Base-by-base conservation (phyloP, 2,329 filamentous ascomycete species). In the Curvularia verruculosa region DNA sequence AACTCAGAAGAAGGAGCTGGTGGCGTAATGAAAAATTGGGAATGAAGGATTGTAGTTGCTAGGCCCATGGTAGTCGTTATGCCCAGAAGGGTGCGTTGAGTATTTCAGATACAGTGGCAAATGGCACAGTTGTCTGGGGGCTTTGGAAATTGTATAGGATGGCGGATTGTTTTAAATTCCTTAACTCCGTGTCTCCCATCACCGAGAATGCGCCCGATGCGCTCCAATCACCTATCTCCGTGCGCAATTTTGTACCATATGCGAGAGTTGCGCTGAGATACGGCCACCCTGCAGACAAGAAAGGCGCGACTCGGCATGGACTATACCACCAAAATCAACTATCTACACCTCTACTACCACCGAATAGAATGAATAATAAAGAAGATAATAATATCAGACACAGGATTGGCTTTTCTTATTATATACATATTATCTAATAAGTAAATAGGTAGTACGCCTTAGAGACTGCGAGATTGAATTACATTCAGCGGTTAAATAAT, bases 21-120 rank as follows among this genome's bases (percentile, higher is more conserved):
- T 3, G 75, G 75, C 3, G 61, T 73, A 45, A 77, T 55, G 49
- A 78, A 70, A 58, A 78, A 70, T 58, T 80, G 79, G 23, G 64
- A 68, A 54, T 77, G 73, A 52, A 81, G 58, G 58, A 80, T 13
- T 19, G 39, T 46, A 49, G 46, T 41, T 24, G 39, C 46, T 13
- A 49, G 49, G n/a, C 43, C 50, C 50, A 53, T 53, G 3, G n/a
- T 49, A n/a, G n/a, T n/a, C n/a, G n/a, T n/a, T n/a, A n/a, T n/a
- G n/a, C n/a, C n/a, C n/a, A n/a, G n/a, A n/a, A n/a, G n/a, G 23
- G 12, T 34, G 24, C 21, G 34, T 39, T 39, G 10, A 10, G 21
- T 28, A 28, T 24, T 37, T 18, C 5, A 5, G 39, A 41, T 41
- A 41, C 15, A 3, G 12, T 24, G 15, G 12, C 21, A 41, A 15